A percentile compares a stretch with the other conserved stretches of the same genome.
These are phyloP conservation scores for Fusarium anguioides DNA, from an alignment of 2,329 filamentous ascomycete species.

Conservation along the genomic window DNA sequence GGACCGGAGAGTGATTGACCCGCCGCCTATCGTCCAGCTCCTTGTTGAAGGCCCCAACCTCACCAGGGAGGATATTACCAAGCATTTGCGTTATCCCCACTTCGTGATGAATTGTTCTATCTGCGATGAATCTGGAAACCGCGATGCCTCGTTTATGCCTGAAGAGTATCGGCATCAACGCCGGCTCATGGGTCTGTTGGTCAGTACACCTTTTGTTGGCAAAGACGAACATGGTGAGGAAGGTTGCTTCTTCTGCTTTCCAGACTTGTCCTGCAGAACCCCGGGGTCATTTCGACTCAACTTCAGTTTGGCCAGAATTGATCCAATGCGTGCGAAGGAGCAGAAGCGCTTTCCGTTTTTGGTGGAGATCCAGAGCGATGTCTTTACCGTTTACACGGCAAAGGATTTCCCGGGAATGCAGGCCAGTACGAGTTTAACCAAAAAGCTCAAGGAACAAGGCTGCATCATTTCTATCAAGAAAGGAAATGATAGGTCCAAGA, in stretches of 20 bases:
- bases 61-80: slow-evolving; percentile 64
- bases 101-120: slow-evolving; percentile 82
- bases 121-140: slow-evolving; percentile 73
- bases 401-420: slow-evolving; percentile 90
- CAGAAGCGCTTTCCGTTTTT: slow-evolving; percentile 60
- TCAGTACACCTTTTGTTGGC: slow-evolving; percentile 80
- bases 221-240: slow-evolving; percentile 77
- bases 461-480: slow-evolving; percentile 90
- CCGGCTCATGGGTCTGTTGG: slow-evolving; percentile 81
- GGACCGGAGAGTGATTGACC: slow-evolving; percentile 84
- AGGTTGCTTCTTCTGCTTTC: slow-evolving; percentile 88
- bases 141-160: slow-evolving; percentile 77
- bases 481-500: slow-evolving; percentile 73
- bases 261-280: slow-evolving; percentile 82
- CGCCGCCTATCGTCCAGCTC: slow-evolving; percentile 83
- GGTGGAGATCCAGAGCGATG: slow-evolving; percentile 69
- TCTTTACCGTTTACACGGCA: slow-evolving; percentile 84
- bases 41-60: slow-evolving; percentile 68
- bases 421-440: slow-evolving; percentile 78
- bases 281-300: slow-evolving; percentile 79
- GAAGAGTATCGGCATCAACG: slow-evolving; percentile 78
- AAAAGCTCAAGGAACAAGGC: slow-evolving; percentile 80
- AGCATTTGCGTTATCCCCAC: slow-evolving; percentile 68
- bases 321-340: slow-evolving; percentile 65
- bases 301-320: slow-evolving; percentile 78